phyloP scores from a whole-genome alignment of 192 early-diverging fungal genomes.

The Coemansia sp. region DNA sequence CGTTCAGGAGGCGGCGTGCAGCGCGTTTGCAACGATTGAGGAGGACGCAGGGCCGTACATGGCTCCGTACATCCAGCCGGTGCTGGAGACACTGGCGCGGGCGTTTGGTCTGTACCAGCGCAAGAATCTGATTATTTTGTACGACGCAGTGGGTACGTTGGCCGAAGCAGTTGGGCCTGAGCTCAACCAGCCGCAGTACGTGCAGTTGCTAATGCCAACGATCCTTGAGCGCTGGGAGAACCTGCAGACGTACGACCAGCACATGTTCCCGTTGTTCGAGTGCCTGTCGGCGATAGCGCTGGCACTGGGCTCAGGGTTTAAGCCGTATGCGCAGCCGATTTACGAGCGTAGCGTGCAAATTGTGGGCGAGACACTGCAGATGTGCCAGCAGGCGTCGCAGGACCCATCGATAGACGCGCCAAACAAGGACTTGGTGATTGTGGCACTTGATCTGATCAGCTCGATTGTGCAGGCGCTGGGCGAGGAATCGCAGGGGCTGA shows the following conservation, averaged over 20 bases:
- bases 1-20: slow-evolving; percentile 97
- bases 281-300: slow-evolving; percentile 87
- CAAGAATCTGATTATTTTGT: slow-evolving; percentile 94
- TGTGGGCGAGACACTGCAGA: slow-evolving; percentile 76
- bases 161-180: slow-evolving; percentile 86
- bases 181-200: slow-evolving; percentile 78
- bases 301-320: slow-evolving; percentile 83
- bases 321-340: slow-evolving; percentile 79
- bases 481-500: slow-evolving; percentile 69
- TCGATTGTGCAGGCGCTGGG: slow-evolving; percentile 92
- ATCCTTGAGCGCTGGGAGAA: slow-evolving; percentile 84
- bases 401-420: slow-evolving; percentile 60
- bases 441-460: slow-evolving; percentile 91
- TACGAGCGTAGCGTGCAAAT: slow-evolving; percentile 90
- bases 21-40: slow-evolving; percentile 93
- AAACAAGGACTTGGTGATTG: slow-evolving; percentile 96
- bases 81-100: slow-evolving; percentile 75
- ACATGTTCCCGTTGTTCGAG: slow-evolving; percentile 94
- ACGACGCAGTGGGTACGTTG: slow-evolving; percentile 97
- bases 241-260: slow-evolving; percentile 80
- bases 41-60: slow-evolving; percentile 84
- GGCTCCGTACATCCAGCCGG: slow-evolving; percentile 84
- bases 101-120: slow-evolving; percentile 93
- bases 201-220: slow-evolving; percentile 84
- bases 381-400: slow-evolving; percentile 58